Evolutionary conservation across 768 basidiomycete genomes (phyloP).

Genomic region (Rhodotorula toruloides): DNA sequence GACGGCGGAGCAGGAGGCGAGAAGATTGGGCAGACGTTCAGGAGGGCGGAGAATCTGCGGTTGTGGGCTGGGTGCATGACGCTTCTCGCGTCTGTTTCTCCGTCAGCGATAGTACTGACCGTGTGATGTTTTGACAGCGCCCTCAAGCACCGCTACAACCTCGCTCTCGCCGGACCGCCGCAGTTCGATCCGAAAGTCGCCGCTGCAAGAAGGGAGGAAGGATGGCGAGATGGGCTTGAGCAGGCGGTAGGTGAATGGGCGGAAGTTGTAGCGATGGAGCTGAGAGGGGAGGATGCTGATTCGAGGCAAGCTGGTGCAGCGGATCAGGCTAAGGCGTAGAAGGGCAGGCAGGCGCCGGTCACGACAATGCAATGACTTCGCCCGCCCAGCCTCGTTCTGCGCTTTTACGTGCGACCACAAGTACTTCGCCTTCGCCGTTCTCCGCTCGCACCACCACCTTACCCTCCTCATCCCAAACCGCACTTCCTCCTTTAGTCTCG

Average conservation of each 20-base stretch:
- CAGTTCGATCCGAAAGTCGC: conserved; percentile 69
- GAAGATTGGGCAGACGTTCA: conserved; percentile 68
- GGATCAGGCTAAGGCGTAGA: no score
- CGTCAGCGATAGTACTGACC: neutral
- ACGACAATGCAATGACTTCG: no score
- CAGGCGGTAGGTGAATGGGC: conserved; percentile 62
- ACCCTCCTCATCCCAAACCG: no score
- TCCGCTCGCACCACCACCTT: no score
- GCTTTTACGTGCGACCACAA: no score
- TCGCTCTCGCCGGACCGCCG: conserved; percentile 63
- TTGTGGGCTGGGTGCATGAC: conserved; percentile 72
- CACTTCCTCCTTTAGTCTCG: no score
- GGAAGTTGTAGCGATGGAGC: conserved; percentile 63
- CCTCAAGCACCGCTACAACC: conserved; percentile 71
- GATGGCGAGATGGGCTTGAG: conserved; percentile 79
- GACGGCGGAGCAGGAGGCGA: conserved; percentile 50
- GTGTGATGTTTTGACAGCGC: conserved; percentile 51
- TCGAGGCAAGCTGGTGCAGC: no score
- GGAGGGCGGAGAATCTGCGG: conserved; percentile 76
- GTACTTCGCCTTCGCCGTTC: no score
- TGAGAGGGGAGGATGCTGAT: no score
- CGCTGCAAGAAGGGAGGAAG: conserved; percentile 61
- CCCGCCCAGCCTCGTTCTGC: no score
- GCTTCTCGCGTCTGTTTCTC: neutral
- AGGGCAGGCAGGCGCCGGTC: no score